Conservation (phyloP, 108 stramenopile species). For the Fragilaria radians region DNA sequence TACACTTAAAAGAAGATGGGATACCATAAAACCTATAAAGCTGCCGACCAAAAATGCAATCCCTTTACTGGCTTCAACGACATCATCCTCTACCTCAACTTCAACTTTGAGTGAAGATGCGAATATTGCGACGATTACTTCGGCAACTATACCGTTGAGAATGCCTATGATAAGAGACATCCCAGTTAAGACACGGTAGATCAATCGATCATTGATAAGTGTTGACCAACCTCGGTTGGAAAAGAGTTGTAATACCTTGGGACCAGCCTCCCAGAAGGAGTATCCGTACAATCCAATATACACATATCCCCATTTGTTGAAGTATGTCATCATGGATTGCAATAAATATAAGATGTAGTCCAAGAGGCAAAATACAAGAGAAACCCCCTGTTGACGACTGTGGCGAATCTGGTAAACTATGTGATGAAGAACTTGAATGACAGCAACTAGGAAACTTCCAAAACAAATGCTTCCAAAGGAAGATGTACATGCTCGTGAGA, state of each 20-base stretch:
- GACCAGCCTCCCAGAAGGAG: conserved; percentile 58
- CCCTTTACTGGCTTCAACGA: no score
- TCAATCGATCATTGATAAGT: conserved; percentile 56
- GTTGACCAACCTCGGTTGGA: conserved; percentile 51
- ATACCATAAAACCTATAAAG: conserved; percentile 12
- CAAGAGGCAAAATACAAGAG: conserved; percentile 29
- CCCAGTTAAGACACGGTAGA: conserved; percentile 24
- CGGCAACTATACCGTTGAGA: conserved; percentile 35
- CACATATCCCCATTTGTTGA: conserved; percentile 48
- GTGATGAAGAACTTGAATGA: conserved; percentile 43
- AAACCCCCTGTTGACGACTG: conserved; percentile 1
- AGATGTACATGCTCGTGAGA: conserved; percentile 38
- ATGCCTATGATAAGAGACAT: conserved; percentile 51
- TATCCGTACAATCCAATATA: conserved; percentile 81
- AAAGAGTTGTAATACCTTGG: conserved; percentile 47
- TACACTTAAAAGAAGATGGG: conserved; percentile 43
- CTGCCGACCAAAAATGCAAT: neutral
- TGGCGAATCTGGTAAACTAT: conserved; percentile 25
- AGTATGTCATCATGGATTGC: conserved; percentile 40
- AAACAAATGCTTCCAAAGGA: conserved; percentile 74
- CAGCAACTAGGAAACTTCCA: conserved; percentile 66
- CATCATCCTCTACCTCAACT: neutral
- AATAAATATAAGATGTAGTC: conserved; percentile 37
- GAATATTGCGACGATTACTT: conserved; percentile 4
- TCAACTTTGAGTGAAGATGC: neutral